Evolutionary conservation across 148 eudicot species (phyloP), one percentile per base, ranked within the genome.

Genomic region (Vaccinium macrocarpon): DNA sequence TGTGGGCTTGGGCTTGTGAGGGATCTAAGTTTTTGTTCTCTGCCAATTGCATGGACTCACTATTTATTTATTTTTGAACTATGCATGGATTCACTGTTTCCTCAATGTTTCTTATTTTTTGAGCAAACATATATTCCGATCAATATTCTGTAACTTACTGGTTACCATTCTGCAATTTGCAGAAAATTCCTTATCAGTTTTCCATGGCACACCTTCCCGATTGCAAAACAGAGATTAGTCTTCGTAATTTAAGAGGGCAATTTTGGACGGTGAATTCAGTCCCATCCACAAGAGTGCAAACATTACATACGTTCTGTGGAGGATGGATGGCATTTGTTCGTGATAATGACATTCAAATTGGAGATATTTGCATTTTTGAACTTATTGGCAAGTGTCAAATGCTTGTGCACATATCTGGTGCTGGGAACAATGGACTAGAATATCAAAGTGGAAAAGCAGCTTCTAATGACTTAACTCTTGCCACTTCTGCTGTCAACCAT

Each of bases 321-420:
- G 99, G 99, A 9, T 96, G 99, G 99, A 85, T 90, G 88, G 91
- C 95, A 19, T 96, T 96, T 92, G 96, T 88, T 46, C 95, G 99
- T 78, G 97, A 78, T 74, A 96, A 96, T 84, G 87, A 85, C 84
- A 88, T 96, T 72, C 93, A 93, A 80, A 71, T 92, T 87, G 97
- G 94, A 86, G 99, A 94, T 83, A 91, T 93, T 18, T 96, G 99
- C 89, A 93, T 96, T 29, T 96, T 96, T 88, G 99, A 96, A 84
- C 97, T 96, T 59, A 88, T 91, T 79, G 95, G 90, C 56, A 86
- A 90, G 73, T 90, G 90, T 83, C 94, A 95, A 91, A 87, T 96
- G 98, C 91, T 93, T 55, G 98, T 96, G 53, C 97, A 92, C 77
- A 86, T 96, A 82, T 87, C 90, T 82, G 87, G 91, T 21, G 85